Conservation (phyloP, 768 basidiomycete genomes). For the Dioszegia aurantiaca region DNA sequence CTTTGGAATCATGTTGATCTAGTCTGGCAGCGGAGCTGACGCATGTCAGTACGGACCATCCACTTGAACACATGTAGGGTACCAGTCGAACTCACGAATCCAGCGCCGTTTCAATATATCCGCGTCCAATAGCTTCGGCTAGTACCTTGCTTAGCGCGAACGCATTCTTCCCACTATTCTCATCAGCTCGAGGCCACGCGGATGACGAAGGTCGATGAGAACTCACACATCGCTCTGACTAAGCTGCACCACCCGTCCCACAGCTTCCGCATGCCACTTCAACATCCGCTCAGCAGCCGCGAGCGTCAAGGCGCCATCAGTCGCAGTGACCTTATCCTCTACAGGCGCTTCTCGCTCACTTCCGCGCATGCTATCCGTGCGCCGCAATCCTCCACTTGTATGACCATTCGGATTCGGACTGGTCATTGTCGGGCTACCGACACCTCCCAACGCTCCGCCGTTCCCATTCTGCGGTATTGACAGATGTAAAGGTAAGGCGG, state of each 20-base stretch:
- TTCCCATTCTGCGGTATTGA: neutral
- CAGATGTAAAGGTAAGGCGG: neutral
- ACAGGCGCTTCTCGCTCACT: constrained; percentile 31
- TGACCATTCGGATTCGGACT: neutral
- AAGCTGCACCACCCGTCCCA: constrained; percentile 89
- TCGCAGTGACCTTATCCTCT: constrained; percentile 72
- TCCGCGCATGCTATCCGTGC: constrained; percentile 26
- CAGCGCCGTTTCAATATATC: constrained; percentile 84
- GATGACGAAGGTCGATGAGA: no score
- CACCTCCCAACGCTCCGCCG: neutral
- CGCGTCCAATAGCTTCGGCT: constrained; percentile 76
- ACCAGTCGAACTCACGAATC: constrained; percentile 67
- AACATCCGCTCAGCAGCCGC: constrained; percentile 83
- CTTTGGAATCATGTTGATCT: constrained; percentile 69
- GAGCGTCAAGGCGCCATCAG: constrained; percentile 75
- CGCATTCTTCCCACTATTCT: constrained; percentile 79
- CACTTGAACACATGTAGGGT: neutral
- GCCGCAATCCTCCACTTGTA: constrained; percentile 16
- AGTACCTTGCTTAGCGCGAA: constrained; percentile 77
- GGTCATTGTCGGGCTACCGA: neutral
- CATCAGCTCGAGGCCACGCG: neutral
- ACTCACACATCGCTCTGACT: constrained; percentile 83
- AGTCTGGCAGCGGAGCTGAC: constrained; percentile 67
- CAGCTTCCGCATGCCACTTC: constrained; percentile 96
- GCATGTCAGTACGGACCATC: neutral